Percentiles rank a stretch among this genome's conserved stretches.
Evolutionary conservation across 2,329 filamentous ascomycete species (phyloP).

Genomic region (Xylaria sp.): DNA sequence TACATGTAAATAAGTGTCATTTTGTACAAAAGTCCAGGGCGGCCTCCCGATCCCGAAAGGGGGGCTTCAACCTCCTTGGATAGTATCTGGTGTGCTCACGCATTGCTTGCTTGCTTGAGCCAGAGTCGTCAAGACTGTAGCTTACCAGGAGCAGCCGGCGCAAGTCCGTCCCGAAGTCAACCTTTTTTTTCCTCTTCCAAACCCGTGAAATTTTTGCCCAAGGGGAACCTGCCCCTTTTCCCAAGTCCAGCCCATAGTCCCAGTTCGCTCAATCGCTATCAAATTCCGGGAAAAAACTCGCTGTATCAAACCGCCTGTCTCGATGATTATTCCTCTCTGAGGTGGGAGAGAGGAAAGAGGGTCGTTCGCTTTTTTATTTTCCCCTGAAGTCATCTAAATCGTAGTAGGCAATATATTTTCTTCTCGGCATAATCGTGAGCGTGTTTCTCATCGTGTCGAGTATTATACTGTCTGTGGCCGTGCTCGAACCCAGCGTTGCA

Average conservation of each 20-base stretch:
- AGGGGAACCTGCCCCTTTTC: slow-evolving; percentile 28
- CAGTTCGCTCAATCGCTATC: slow-evolving; percentile 4
- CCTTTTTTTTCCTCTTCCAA: slow-evolving; percentile 3
- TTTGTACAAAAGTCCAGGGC: slow-evolving; percentile 28
- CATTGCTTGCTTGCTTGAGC: slow-evolving; percentile 16
- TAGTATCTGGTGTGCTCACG: slow-evolving; percentile 21
- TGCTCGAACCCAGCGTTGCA: slow-evolving; percentile 69
- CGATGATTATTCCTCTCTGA: slow-evolving; percentile 19
- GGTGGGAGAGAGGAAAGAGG: background rate
- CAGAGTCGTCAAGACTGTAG: slow-evolving; percentile 34
- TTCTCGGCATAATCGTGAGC: slow-evolving; percentile 10
- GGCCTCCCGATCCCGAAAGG: slow-evolving; percentile 11
- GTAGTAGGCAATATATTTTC: slow-evolving; percentile 5
- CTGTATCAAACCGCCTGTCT: slow-evolving; percentile 16
- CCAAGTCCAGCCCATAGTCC: background rate
- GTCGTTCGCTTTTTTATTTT: slow-evolving; percentile 24
- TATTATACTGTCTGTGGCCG: slow-evolving; percentile 50
- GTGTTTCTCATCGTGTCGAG: slow-evolving; percentile 10
- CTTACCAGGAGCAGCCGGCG: slow-evolving; percentile 29
- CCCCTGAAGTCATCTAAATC: slow-evolving; percentile 9
- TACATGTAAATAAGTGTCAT: slow-evolving; percentile 22
- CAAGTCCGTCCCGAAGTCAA: slow-evolving; percentile 3
- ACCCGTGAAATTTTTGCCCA: slow-evolving; percentile 12
- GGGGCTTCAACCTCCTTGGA: slow-evolving; percentile 5
- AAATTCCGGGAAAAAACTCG: slow-evolving; percentile 4